Conservation (phyloP, 768 basidiomycete genomes). For the Auricularia heimuer region DNA sequence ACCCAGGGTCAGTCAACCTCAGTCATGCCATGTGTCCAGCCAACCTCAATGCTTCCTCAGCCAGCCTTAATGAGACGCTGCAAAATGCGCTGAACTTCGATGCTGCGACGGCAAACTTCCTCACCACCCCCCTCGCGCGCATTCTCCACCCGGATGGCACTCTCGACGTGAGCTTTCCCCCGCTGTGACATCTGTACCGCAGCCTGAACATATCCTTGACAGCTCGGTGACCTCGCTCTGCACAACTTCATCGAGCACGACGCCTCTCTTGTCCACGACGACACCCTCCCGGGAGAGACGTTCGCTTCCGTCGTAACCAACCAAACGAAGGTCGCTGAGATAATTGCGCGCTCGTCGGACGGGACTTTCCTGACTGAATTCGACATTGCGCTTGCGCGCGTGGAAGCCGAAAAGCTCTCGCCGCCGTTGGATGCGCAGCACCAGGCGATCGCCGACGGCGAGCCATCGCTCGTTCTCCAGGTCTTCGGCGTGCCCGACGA, state of each 20-base stretch:
- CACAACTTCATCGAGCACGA: slow-evolving; percentile 22
- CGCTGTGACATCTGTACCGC: background rate
- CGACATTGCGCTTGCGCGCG: background rate
- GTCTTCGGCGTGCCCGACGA: background rate
- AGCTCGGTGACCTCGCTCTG: slow-evolving; percentile 17
- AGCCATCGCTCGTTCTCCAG: background rate
- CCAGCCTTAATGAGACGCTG: background rate
- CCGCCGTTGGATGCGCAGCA: background rate
- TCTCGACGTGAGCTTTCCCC: background rate
- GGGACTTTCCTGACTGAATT: background rate
- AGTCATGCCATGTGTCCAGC: background rate
- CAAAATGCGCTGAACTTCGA: background rate
- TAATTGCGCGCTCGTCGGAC: background rate
- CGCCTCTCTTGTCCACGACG: slow-evolving; percentile 18
- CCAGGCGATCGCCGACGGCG: background rate
- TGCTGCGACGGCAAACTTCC: background rate
- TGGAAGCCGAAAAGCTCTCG: background rate
- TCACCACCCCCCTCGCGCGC: background rate
- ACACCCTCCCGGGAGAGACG: slow-evolving; percentile 12
- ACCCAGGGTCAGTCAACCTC: background rate
- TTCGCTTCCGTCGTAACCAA: slow-evolving; percentile 12
- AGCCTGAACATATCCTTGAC: background rate
- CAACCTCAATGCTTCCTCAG: background rate
- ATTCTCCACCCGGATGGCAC: background rate
- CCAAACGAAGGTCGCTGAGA: background rate